phyloP scores from a whole-genome alignment of 2,329 filamentous ascomycete species.

The Arthrobotrys sinensis region DNA sequence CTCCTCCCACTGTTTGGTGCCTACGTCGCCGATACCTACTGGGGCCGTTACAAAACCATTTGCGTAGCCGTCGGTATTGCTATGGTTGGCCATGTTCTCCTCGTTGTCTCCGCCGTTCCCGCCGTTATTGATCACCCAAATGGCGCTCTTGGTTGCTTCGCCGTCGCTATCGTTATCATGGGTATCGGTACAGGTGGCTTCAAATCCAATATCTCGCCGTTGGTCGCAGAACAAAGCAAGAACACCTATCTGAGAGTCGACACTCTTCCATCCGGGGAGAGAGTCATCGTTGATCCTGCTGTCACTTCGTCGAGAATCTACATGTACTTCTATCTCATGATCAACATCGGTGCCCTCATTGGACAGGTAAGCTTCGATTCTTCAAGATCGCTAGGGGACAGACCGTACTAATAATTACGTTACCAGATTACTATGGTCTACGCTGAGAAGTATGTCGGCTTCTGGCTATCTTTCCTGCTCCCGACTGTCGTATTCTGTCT shows the following conservation, averaged over 20 bases:
- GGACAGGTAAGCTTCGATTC: conserved; percentile 67
- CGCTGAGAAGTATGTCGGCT: conserved; percentile 82
- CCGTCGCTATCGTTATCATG: conserved; percentile 75
- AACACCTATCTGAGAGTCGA: conserved; percentile 74
- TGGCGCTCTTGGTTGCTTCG: conserved; percentile 76
- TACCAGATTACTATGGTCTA: conserved; percentile 78
- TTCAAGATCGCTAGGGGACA: background rate
- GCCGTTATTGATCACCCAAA: conserved; percentile 74
- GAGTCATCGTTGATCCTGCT: conserved; percentile 79
- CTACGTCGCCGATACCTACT: conserved; percentile 78
- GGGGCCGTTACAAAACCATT: conserved; percentile 80
- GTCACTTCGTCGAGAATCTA: conserved; percentile 79
- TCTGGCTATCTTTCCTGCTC: conserved; percentile 80
- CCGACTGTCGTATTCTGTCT: conserved; percentile 77
- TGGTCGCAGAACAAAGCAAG: conserved; percentile 80
- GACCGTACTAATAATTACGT: background rate
- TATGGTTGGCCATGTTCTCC: conserved; percentile 77
- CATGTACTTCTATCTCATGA: conserved; percentile 79
- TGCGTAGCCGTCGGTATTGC: conserved; percentile 77
- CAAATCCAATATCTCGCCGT: conserved; percentile 83
- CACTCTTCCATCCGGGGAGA: conserved; percentile 74
- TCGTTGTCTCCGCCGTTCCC: conserved; percentile 78
- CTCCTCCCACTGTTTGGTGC: conserved; percentile 74
- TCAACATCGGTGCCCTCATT: conserved; percentile 77
- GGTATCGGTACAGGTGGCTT: conserved; percentile 85